A percentile compares a stretch with the other conserved stretches of the same genome.
phyloP scores from a whole-genome alignment of 495 filamentous ascomycete species.

The Jackrogersella multiformis region DNA sequence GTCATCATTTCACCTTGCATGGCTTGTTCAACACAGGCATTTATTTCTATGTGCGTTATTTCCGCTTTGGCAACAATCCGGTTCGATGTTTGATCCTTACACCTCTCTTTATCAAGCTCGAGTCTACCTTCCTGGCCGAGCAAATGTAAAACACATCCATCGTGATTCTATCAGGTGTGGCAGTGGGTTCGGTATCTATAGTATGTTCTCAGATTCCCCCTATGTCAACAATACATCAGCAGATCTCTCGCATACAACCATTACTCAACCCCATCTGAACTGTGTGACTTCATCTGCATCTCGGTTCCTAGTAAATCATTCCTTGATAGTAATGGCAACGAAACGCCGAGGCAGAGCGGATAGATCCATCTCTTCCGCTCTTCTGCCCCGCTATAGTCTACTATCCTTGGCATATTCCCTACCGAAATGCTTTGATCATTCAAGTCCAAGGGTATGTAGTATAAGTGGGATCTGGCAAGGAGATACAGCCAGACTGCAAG shows the following conservation, averaged over 20 bases:
- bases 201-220: background rate
- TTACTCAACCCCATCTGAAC: constrained; percentile 79
- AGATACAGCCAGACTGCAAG: background rate
- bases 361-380: constrained; percentile 88
- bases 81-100: background rate
- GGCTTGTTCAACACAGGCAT: background rate
- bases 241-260: constrained; percentile 95
- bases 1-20: background rate
- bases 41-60: too few species aligned
- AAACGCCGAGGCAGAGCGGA: constrained; percentile 89
- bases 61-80: background rate
- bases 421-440: constrained; percentile 74
- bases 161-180: background rate
- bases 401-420: constrained; percentile 61
- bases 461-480: constrained; percentile 40
- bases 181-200: background rate
- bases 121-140: background rate
- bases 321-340: constrained; percentile 89
- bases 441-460: background rate
- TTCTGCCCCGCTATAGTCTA: constrained; percentile 81
- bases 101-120: background rate
- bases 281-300: constrained; percentile 77
- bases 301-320: constrained; percentile 87
- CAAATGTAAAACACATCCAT: background rate
- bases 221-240: constrained; percentile 46